Conservation (phyloP, 768 basidiomycete species). For the Termitomyces sp. region DNA sequence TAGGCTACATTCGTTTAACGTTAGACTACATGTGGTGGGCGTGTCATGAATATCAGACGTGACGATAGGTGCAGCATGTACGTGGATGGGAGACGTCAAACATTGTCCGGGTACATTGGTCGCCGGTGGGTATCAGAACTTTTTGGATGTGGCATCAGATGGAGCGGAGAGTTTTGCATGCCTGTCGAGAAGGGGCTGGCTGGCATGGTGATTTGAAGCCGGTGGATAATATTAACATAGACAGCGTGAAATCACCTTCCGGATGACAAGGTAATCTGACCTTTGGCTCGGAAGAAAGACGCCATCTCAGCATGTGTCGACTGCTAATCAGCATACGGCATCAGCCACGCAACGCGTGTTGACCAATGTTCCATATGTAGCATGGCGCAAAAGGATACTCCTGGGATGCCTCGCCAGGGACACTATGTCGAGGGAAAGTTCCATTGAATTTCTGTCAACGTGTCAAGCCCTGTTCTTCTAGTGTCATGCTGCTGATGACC, state of each 20-base stretch:
- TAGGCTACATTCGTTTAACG: too few relatives aligned
- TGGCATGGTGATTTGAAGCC: not conserved
- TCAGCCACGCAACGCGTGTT: not conserved
- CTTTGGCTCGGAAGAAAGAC: not conserved
- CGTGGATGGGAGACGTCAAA: not conserved
- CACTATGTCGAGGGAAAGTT: not conserved
- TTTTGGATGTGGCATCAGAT: not conserved
- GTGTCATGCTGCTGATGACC: not conserved
- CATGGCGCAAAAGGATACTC: not conserved
- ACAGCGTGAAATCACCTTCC: not conserved
- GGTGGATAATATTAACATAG: not conserved
- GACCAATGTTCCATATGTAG: not conserved
- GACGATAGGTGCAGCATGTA: not conserved
- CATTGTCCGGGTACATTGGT: not conserved
- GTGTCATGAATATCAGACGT: not conserved
- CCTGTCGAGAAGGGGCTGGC: not conserved
- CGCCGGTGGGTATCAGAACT: not conserved
- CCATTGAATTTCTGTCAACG: not conserved
- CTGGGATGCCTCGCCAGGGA: not conserved
- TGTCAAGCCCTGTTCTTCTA: not conserved
- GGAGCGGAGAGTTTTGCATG: not conserved
- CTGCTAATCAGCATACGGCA: too few relatives aligned
- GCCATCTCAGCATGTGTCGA: not conserved
- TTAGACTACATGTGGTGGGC: too few relatives aligned
- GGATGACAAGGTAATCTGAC: too few relatives aligned